Evolutionary conservation across 2,329 filamentous ascomycete genomes (phyloP), one percentile per base, ranked within the genome.

Genomic region (Trichoderma brevicompactum): DNA sequence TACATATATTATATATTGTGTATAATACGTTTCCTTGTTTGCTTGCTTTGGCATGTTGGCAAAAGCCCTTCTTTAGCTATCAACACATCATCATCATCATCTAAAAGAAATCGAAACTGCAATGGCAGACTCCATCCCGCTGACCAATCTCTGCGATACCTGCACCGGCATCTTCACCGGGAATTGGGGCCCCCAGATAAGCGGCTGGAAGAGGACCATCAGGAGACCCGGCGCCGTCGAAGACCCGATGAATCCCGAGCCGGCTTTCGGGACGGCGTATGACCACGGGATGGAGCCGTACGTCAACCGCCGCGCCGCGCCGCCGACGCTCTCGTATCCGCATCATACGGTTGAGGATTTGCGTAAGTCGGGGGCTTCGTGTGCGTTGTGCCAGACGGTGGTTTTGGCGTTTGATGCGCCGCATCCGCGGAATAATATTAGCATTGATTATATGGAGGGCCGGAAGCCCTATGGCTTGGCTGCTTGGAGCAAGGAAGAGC

Each of bases 201-300:
- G n/a, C 15, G 56, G 56, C 44, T 60, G 56, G 56, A 60, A 60
- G 19, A 40, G 56, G 15, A 32, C 17, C 17, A 17, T 41, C 56
- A 60, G 41, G 15, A 7, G 15, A 1, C 56, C 56, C 6, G 8
- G 8, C 34, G 56, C 56, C 4, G 44, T 44, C 6, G 44, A 44
- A 0, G 56, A 60, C 10, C 56, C 56, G 5, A 41, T 60, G 7
- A 38, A 50, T 44, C 56, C 56, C 1, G 56, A 60, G 19, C 56
- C 44, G 5, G 46, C 43, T 5, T 60, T 49, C 15, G 56, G 56
- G 13, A 60, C 56, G 44, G 56, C 56, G 6, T 60, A 60, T 44
- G 44, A 60, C 34, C 56, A 60, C 44, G 56, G 56, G 17, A 60
- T 60, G 56, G 46, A 60, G 44, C 56, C 56, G 44, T 49, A 49